A percentile compares a stretch with the other conserved stretches of the same genome.
Evolutionary conservation across 495 filamentous ascomycete species (phyloP).

Genomic region (Xylaria flabelliformis): DNA sequence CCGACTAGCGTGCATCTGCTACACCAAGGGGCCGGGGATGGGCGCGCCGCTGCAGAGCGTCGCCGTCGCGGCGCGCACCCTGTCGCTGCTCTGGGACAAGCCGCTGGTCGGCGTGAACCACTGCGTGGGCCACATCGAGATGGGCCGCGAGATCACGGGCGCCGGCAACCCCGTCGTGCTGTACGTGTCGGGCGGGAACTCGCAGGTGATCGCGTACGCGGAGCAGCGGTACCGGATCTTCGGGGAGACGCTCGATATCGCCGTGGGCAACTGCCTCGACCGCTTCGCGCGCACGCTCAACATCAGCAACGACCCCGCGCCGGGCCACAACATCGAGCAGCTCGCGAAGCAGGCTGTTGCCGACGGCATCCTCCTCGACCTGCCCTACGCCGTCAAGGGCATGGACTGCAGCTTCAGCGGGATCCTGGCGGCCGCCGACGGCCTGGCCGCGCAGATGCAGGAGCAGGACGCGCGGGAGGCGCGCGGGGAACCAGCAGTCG

Average conservation of each 20-base stretch:
- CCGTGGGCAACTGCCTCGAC: conserved; percentile 96
- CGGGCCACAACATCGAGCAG: conserved; percentile 98
- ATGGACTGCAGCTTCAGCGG: conserved; percentile 98
- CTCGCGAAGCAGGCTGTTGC: conserved; percentile 73
- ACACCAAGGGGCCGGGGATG: conserved; percentile 95
- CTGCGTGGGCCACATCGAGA: conserved; percentile 98
- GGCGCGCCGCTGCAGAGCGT: conserved; percentile 91
- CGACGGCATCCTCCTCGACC: conserved; percentile 72
- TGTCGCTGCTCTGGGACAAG: conserved; percentile 87
- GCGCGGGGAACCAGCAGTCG: conserved; percentile 44
- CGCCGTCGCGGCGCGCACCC: conserved; percentile 81
- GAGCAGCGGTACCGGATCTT: conserved; percentile 95
- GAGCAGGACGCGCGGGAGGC: conserved; percentile 47
- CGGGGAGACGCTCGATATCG: conserved; percentile 95
- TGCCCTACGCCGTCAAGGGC: conserved; percentile 96
- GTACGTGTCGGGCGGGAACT: conserved; percentile 96
- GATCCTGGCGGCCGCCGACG: conserved; percentile 82
- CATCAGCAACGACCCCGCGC: conserved; percentile 94
- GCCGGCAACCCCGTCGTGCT: conserved; percentile 92
- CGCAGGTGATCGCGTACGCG: conserved; percentile 96
- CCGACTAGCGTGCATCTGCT: conserved; percentile 89
- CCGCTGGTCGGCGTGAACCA: conserved; percentile 92
- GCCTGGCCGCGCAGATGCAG: conserved; percentile 69
- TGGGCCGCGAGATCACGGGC: conserved; percentile 93
- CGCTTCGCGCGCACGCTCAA: conserved; percentile 88